Evolutionary conservation across 345 rosid species (phyloP).

Genomic region (Eucalyptus tenuipes): DNA sequence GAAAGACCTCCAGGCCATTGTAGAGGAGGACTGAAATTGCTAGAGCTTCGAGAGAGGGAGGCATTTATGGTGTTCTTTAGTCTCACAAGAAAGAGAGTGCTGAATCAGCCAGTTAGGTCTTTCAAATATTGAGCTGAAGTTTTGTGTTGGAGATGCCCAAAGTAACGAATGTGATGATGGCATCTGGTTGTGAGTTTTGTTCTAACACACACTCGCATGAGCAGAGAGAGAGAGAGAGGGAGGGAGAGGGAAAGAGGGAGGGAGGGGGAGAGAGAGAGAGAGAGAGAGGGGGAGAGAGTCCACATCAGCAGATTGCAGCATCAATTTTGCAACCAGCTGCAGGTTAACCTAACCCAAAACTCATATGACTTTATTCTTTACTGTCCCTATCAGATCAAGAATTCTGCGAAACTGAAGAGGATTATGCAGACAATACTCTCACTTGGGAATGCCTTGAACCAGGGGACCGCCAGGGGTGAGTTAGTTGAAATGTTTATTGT

Average conservation of each 20-base stretch:
- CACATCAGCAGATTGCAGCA: background rate
- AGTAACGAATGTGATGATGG: background rate
- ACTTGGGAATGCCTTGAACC: conserved; percentile 91
- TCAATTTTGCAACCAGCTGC: background rate
- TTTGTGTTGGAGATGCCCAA: background rate
- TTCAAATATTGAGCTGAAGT: background rate
- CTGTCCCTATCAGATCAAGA: conserved; percentile 32
- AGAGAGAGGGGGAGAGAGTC: background rate
- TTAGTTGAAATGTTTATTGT: conserved; percentile 11
- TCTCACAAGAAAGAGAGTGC: background rate
- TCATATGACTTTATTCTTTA: background rate
- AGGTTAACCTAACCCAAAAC: background rate
- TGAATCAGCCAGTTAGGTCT: background rate
- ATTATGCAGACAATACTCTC: conserved; percentile 94
- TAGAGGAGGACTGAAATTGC: background rate
- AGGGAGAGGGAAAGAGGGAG: fast-evolving
- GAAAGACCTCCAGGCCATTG: background rate
- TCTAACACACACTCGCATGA: background rate
- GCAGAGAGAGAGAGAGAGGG: background rate
- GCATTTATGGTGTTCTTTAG: background rate
- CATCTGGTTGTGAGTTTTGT: background rate
- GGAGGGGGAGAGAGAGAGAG: fast-evolving
- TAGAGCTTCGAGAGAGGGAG: background rate
- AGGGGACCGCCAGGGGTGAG: conserved; percentile 97
- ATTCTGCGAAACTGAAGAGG: conserved; percentile 64